A percentile compares a stretch with the other conserved stretches of the same genome.
These are phyloP conservation scores for Ceratopteris richardii DNA, from an alignment of 75 land plant species.

Conservation along the genomic window DNA sequence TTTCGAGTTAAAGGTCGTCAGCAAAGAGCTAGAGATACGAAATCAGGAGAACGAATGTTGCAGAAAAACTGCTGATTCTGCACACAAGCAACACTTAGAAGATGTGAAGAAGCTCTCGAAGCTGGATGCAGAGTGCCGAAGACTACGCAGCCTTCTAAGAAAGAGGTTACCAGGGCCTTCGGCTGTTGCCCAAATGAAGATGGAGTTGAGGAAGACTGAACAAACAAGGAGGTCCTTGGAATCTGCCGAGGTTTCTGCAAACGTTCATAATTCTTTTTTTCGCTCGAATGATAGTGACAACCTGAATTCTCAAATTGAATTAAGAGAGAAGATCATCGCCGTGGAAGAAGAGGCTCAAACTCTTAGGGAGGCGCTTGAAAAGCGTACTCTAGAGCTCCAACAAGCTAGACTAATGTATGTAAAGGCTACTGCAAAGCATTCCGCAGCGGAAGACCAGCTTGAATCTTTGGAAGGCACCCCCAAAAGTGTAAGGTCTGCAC, in stretches of 20 bases:
- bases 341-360: conserved; percentile 55
- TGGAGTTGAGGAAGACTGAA: conserved; percentile 16
- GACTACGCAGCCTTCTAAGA: conserved; percentile 33
- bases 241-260: too few species aligned
- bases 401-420: background rate
- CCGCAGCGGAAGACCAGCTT: background rate
- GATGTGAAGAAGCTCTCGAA: conserved; percentile 60
- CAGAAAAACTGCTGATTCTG: conserved; percentile 48
- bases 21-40: conserved; percentile 43
- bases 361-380: conserved; percentile 48
- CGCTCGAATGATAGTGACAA: too few species aligned
- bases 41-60: conserved; percentile 58
- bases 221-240: too few species aligned
- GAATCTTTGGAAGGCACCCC: too few species aligned
- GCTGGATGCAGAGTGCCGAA: conserved; percentile 79
- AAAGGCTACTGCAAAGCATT: background rate
- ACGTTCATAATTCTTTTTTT: too few species aligned
- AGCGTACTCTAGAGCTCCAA: too few species aligned
- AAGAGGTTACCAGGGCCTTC: conserved; percentile 35
- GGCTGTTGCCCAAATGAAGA: conserved; percentile 27
- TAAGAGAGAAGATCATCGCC: background rate
- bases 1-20: conserved; percentile 29
- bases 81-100: conserved; percentile 71
- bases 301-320: too few species aligned
- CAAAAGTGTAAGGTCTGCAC: background rate